Base-by-base conservation (phyloP, 202 grass and related monocot species). In the Schoenoplectus tabernaemontani region DNA sequence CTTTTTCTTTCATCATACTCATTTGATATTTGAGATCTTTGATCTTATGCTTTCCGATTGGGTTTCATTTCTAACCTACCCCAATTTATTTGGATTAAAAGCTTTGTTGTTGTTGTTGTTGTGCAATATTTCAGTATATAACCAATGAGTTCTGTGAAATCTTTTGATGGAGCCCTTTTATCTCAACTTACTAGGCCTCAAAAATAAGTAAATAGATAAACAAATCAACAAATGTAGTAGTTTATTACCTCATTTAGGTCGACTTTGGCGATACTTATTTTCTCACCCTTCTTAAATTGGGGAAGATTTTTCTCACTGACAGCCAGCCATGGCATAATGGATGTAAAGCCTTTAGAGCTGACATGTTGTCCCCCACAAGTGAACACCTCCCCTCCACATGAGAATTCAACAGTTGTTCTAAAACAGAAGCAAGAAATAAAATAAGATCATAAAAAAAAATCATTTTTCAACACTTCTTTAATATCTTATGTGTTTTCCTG, bases 271-370 rank as follows among this genome's bases (percentile, higher is more conserved):
- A 93, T 90, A 74, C 9, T 88, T 48, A 97, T 71, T 54, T 59
- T 76, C 22, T 97, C 91, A 0, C 86, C 91, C 36, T 90, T 91
- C 62, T 75, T 85, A 77, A 93, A 97, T 78, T 84, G 77, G 76
- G 94, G 91, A 68, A 97, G 78, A 84, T 72, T 92, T 83, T 84
- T 92, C 84, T 97, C 91, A 87, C 79, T 85, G 50, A 92, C 86
- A 84, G 85, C 84, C 43, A 93, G 53, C 94, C 94, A 97, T 75
- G 94, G 91, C 94, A 97, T 97, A 64, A 97, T 93, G 78, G 91
- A 93, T 36, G 94, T 97, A 93, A 97, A 97, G 59, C 91, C 94
- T 97, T 92, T 92, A 62, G 84, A 84, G 79, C 63, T 88, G 80
- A 97, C 86, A 63, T 69, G 89, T 42, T 88, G 83, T 7, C 91